A percentile compares a stretch with the other conserved stretches of the same genome.
Evolutionary conservation across 164 flowering plant species (phyloP).

Genomic region (Euptelea pleiosperma): DNA sequence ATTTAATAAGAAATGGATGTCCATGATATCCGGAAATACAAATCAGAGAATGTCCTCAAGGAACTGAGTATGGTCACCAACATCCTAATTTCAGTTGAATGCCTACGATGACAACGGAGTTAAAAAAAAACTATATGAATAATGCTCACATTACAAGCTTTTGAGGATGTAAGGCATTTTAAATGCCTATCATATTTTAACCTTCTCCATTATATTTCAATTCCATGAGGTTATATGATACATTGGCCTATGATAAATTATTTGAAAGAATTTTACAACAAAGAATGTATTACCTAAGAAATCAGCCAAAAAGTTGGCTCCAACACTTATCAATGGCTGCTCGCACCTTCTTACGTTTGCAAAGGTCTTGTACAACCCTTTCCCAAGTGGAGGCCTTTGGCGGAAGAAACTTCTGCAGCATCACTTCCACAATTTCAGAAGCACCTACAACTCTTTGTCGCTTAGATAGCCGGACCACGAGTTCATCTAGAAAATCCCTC

Average conservation of each 20-base stretch:
- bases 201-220: conserved; percentile 8
- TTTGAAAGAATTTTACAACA: conserved; percentile 18
- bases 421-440: conserved; percentile 55
- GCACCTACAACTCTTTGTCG: conserved; percentile 53
- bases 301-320: conserved; percentile 36
- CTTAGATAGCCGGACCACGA: conserved; percentile 53
- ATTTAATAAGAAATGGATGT: too few species aligned
- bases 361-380: conserved; percentile 43
- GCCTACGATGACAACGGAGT: neutral
- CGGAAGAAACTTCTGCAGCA: conserved; percentile 65
- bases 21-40: too few species aligned
- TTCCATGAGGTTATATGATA: conserved; percentile 12
- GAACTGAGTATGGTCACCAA: too few species aligned
- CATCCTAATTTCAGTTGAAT: too few species aligned
- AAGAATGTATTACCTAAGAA: conserved; percentile 16
- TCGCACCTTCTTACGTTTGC: conserved; percentile 49
- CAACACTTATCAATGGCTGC: conserved; percentile 56
- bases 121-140: neutral
- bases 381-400: conserved; percentile 70
- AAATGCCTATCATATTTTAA: neutral
- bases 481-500: conserved; percentile 70
- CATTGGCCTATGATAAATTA: conserved; percentile 1
- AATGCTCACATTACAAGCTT: neutral
- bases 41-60: too few species aligned
- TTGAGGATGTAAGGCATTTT: too few species aligned